phyloP scores from a whole-genome alignment of 2,329 filamentous ascomycete genomes.

The Pochonia chlamydosporia region DNA sequence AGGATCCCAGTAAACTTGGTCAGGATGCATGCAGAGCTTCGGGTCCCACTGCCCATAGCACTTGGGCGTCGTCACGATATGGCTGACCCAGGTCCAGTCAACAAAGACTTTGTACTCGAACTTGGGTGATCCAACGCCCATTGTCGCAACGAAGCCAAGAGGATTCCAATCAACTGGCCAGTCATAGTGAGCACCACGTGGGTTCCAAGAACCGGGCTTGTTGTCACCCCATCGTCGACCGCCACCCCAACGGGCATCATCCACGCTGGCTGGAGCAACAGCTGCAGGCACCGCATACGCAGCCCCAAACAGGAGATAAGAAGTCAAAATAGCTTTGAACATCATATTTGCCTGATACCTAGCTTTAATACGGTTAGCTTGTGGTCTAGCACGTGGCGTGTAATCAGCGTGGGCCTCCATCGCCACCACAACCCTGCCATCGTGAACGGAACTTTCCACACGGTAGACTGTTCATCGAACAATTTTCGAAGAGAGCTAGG shows the following conservation, averaged over 20 bases:
- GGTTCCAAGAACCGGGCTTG: neutral
- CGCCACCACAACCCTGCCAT: too few relatives aligned
- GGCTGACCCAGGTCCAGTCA: conserved; percentile 16
- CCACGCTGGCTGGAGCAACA: neutral
- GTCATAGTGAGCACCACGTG: conserved; percentile 4
- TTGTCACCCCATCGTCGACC: neutral
- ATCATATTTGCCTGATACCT: neutral
- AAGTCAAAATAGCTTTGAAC: neutral
- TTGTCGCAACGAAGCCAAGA: conserved; percentile 10
- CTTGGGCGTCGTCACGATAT: conserved; percentile 10
- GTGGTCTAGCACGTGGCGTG: neutral
- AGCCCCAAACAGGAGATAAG: conserved; percentile 1
- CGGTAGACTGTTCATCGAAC: neutral
- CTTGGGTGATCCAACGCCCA: conserved; percentile 9
- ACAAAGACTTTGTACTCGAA: conserved; percentile 12
- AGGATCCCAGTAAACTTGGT: conserved; percentile 11
- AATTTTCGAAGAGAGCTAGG: neutral
- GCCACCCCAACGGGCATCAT: neutral
- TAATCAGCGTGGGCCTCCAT: too few relatives aligned
- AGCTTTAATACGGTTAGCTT: neutral
- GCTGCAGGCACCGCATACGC: conserved; percentile 1
- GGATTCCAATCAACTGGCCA: conserved; percentile 12
- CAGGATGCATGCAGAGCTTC: conserved; percentile 8
- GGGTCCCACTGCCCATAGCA: conserved; percentile 11
- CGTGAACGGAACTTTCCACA: neutral